Percentiles rank a stretch among this genome's conserved stretches.
Conservation (phyloP, 495 filamentous ascomycete species). For the Lepidopterella palustris region DNA sequence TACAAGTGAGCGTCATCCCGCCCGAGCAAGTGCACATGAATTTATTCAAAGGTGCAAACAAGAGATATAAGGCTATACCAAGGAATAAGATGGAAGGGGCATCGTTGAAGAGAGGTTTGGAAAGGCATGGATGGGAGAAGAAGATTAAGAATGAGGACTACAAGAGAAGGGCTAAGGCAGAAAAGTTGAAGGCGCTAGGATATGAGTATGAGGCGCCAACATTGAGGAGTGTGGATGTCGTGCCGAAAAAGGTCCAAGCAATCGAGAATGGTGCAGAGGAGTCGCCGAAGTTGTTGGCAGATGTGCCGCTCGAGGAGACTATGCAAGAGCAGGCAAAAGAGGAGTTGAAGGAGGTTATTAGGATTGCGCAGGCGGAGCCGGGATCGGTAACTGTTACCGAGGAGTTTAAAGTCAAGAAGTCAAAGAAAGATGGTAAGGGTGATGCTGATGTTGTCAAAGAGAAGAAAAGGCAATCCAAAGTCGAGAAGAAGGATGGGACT, state of each 20-base stretch:
- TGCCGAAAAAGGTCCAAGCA: slow-evolving; percentile 36
- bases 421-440: background rate
- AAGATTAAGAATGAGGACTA: slow-evolving; percentile 63
- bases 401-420: background rate
- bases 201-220: slow-evolving; percentile 76
- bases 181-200: slow-evolving; percentile 70
- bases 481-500: background rate
- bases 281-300: background rate
- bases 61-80: slow-evolving; percentile 79
- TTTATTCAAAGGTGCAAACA: slow-evolving; percentile 81
- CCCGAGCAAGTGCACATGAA: slow-evolving; percentile 68
- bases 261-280: slow-evolving; percentile 36
- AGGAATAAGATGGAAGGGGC: slow-evolving; percentile 76
- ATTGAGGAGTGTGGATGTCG: slow-evolving; percentile 60
- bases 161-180: slow-evolving; percentile 55
- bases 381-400: background rate
- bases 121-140: slow-evolving; percentile 69
- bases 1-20: slow-evolving; percentile 76
- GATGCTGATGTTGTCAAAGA: background rate
- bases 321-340: too few relatives aligned
- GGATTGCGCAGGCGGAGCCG: background rate
- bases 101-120: slow-evolving; percentile 59
- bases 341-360: background rate
- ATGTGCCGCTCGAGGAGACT: background rate
- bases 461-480: background rate